Conservation (phyloP, 75 land plant genomes). For the Selaginella moellendorffii region DNA sequence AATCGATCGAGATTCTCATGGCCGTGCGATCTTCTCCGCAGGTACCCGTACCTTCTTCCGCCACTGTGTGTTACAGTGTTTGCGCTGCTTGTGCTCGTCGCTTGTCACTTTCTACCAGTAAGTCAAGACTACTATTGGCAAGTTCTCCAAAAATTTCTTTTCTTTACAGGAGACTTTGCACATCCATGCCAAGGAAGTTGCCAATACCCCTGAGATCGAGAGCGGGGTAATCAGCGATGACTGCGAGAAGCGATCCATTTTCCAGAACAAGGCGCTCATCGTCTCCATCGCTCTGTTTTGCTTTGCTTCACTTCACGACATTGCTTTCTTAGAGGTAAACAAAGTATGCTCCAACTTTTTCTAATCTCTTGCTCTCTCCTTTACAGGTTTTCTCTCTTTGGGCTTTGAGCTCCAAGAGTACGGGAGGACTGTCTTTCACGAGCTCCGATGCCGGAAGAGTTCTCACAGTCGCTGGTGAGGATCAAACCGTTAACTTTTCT, state of each 20-base stretch:
- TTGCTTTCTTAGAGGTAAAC: slow-evolving; percentile 70
- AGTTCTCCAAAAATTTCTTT: neutral
- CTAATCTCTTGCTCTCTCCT: too few relatives aligned
- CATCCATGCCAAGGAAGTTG: slow-evolving; percentile 15
- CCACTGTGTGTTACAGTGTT: neutral
- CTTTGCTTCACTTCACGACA: slow-evolving; percentile 49
- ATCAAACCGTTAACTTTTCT: neutral
- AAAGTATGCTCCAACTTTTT: neutral
- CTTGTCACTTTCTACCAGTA: neutral
- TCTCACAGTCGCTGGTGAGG: slow-evolving; percentile 50
- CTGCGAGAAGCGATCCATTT: neutral
- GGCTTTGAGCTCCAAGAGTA: slow-evolving; percentile 50
- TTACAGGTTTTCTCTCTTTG: slow-evolving; percentile 70
- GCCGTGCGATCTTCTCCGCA: neutral
- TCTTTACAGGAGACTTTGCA: slow-evolving; percentile 56
- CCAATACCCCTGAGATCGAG: slow-evolving; percentile 6
- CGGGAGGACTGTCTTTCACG: slow-evolving; percentile 52
- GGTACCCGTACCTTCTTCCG: neutral
- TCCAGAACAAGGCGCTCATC: slow-evolving; percentile 53
- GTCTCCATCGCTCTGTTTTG: slow-evolving; percentile 54
- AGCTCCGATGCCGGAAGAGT: slow-evolving; percentile 53
- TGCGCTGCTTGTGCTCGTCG: neutral
- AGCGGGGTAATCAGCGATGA: neutral
- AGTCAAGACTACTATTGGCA: neutral
- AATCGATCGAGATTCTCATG: too few relatives aligned